phyloP scores from a whole-genome alignment of 441 rosid genomes.

The Jatropha multifida region DNA sequence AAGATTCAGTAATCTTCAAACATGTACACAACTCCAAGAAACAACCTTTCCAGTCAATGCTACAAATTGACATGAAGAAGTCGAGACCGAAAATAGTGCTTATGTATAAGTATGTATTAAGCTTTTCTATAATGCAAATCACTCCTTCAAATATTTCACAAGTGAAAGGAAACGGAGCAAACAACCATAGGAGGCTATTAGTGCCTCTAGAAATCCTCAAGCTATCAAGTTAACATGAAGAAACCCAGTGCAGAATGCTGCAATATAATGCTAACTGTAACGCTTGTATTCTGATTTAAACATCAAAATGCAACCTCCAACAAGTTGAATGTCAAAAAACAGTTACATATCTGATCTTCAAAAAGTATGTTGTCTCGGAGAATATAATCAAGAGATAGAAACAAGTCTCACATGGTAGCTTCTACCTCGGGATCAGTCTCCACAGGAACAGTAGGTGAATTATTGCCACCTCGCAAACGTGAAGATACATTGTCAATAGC shows the following conservation, averaged over 20 bases:
- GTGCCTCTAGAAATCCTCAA: slow-evolving; percentile 2
- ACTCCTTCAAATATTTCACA: no score
- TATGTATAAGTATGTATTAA: no score
- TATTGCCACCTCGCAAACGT: slow-evolving; percentile 74
- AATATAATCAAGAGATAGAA: slow-evolving; percentile 11
- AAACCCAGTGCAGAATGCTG: neutral
- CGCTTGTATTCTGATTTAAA: slow-evolving; percentile 5
- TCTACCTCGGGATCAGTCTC: slow-evolving; percentile 69
- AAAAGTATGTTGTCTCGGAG: slow-evolving; percentile 4
- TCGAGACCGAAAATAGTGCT: neutral
- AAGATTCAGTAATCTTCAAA: slow-evolving; percentile 23
- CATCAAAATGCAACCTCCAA: slow-evolving; percentile 13
- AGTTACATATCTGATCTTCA: slow-evolving; percentile 17
- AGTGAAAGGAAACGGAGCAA: neutral
- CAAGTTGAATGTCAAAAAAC: neutral
- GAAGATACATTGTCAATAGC: slow-evolving; percentile 93
- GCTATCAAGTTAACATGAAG: neutral
- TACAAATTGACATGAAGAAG: neutral
- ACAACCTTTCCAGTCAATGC: neutral
- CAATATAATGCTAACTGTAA: neutral
- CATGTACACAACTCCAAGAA: no score
- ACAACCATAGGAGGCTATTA: neutral
- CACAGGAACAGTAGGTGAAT: slow-evolving; percentile 35
- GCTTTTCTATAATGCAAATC: no score
- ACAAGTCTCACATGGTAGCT: slow-evolving; percentile 48